Evolutionary conservation across 2,329 filamentous ascomycete genomes (phyloP), one percentile per base, ranked within the genome.

Genomic region (Calonectria pseudoreteaudii): DNA sequence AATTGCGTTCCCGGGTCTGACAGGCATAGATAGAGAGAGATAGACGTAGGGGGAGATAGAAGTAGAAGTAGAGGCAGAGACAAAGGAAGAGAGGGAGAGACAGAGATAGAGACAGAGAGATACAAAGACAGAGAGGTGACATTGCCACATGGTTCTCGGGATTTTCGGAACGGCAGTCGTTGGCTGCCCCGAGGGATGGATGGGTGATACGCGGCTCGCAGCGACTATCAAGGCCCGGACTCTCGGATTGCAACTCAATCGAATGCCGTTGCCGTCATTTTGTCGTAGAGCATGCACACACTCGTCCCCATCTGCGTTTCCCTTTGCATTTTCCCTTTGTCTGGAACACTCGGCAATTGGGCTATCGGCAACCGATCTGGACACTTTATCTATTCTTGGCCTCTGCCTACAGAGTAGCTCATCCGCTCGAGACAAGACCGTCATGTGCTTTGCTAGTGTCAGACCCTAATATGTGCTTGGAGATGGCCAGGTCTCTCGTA

Each of bases 401-500:
- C 30, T 60, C 30, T 60, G 56, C 56, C 52, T 38, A 28, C 56
- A 60, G 31, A 60, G 26, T 18, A 60, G 26, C n/a, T 26, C 34
- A 26, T 60, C 56, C 34, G 34, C 56, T 23, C 14, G 56, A 38
- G 36, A 34, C 10, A 60, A 26, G 52, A 36, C 41, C 41, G 18
- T 10, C 18, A 44, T 44, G 41, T n/a, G 30, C n/a, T 34, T 26
- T 60, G 56, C 56, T 60, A 18, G 56, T 36, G n/a, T n/a, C 34
- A 31, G 30, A 62, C 49, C 56, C 36, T 49, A 30, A 58, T 65
- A 53, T 56, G 28, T 53, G 56, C 56, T 56, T 44, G 47, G 28
- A 50, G 36, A 38, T 53, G 36, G 28, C 36, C 66, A 72, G 64
- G 66, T 31, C 60, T 52, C 65, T 58, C 67, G 50, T 66, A 53